A percentile compares a stretch with the other conserved stretches of the same genome.
These are phyloP conservation scores for Chalciporus chontae DNA, from an alignment of 768 basidiomycete genomes.

Conservation along the genomic window DNA sequence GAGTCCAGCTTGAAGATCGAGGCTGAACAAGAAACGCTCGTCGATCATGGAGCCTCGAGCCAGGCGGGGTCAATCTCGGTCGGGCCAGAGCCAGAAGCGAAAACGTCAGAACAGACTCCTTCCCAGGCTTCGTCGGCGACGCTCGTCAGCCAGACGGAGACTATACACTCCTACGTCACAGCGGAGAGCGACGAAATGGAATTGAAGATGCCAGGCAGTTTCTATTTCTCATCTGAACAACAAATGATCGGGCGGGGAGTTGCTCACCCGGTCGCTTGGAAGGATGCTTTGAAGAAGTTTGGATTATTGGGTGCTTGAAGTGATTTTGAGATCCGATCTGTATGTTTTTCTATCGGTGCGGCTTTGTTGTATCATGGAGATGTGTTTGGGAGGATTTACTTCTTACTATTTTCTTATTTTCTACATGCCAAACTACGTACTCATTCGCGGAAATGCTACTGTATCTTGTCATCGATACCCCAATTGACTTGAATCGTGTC, in stretches of 20 bases:
- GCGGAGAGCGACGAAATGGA: slow-evolving; percentile 30
- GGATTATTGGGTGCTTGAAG: slow-evolving; percentile 21
- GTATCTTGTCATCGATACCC: background rate
- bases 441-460: background rate
- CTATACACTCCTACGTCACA: slow-evolving; percentile 3
- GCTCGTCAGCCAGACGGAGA: slow-evolving; percentile 1
- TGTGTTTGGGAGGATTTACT: background rate
- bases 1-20: slow-evolving; percentile 13
- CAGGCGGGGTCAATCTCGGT: background rate
- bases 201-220: slow-evolving; percentile 51
- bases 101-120: background rate
- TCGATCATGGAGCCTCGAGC: slow-evolving; percentile 1
- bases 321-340: slow-evolving; percentile 1
- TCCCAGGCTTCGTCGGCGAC: background rate
- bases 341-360: slow-evolving; percentile 3
- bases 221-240: slow-evolving; percentile 29
- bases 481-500: background rate
- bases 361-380: too few relatives aligned
- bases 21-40: background rate
- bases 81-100: slow-evolving; percentile 5
- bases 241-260: slow-evolving; percentile 2
- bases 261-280: slow-evolving; percentile 14
- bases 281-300: slow-evolving; percentile 19
- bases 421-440: too few relatives aligned
- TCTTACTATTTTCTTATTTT: background rate